Base-by-base conservation (phyloP, 1,284 basidiomycete genomes). In the Entoloma clypeatum region DNA sequence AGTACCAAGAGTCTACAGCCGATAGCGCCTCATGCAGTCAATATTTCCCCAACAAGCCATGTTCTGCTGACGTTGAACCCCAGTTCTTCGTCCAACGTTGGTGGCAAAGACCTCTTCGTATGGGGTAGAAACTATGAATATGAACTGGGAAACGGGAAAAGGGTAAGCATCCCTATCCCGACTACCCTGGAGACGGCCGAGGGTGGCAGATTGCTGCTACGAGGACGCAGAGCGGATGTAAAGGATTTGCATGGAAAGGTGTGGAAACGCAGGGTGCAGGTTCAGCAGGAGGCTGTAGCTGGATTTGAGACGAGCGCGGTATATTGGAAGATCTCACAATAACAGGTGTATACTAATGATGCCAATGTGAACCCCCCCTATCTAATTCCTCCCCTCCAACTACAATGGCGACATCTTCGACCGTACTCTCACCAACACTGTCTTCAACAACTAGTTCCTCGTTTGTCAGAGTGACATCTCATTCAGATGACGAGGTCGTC, bases 111-210 rank as follows among this genome's bases (percentile, higher is more conserved):
- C 58, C 62, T 86, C 36, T 58, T 82, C 36, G 71, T 70, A 2
- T 86, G 82, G 81, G 83, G 86, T 7, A 72, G 72, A 43, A 87
- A 86, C 51, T 72, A 77, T 31, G 77, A 85, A 32, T 86, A 79
- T 53, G 87, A 94, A 62, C 74, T 94, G 5, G 94, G 93, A 4
- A 93, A 83, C 47, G 90, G 90, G 28, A 91, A 85, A 60, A 77
- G 84, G 41, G 74, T 81, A 4, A 91, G 86, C 56, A 56, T 84
- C 6, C 75, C 87, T 0, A 67, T 79, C 10, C 92, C 94, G 0
- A 73, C 75, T 11, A 64, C 67, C 16, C 60, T 84, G 44, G 65
- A 71, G 43, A 62, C 64, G n/a, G 60, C 67, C 2, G 74, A 72
- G 42, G 79, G 71, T 4, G 72, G 69, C 35, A 69, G 79, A 45